A percentile compares a stretch with the other conserved stretches of the same genome.
phyloP scores from a whole-genome alignment of 345 rosid species.

The Rhizophora mangle region DNA sequence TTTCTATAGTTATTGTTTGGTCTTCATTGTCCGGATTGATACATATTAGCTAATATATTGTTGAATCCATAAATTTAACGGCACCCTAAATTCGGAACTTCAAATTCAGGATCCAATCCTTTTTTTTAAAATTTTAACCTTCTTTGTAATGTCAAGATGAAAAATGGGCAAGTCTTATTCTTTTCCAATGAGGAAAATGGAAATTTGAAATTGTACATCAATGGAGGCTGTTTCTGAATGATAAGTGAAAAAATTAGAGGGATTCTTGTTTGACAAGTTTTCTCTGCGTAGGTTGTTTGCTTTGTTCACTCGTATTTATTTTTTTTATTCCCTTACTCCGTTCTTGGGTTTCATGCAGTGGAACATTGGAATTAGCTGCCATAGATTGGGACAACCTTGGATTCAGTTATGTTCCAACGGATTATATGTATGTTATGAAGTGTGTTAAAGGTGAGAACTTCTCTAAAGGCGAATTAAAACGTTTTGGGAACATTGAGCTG shows the following conservation, averaged over 20 bases:
- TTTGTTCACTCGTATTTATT: neutral
- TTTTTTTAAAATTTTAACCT: neutral
- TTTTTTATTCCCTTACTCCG: neutral
- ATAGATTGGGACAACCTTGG: constrained; percentile 91
- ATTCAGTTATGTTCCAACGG: constrained; percentile 64
- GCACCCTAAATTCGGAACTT: neutral
- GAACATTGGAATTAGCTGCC: constrained; percentile 47
- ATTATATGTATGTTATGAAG: constrained; percentile 83
- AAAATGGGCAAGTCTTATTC: neutral
- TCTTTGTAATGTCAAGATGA: neutral
- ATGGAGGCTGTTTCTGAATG: neutral
- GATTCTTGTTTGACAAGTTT: neutral
- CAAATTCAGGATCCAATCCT: neutral
- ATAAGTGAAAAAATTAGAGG: neutral
- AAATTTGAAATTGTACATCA: neutral
- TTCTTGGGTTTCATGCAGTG: constrained; percentile 13
- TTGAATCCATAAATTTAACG: too few relatives aligned
- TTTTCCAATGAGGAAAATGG: neutral
- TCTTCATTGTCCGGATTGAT: too few relatives aligned
- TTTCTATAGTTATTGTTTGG: too few relatives aligned
- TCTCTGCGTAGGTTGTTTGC: neutral
- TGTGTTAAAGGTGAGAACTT: constrained; percentile 53
- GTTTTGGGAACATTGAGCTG: constrained; percentile 84
- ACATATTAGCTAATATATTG: too few relatives aligned
- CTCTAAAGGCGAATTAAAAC: constrained; percentile 62